Evolutionary conservation across 495 filamentous ascomycete species (phyloP).

Genomic region (Apiosordaria backusii): DNA sequence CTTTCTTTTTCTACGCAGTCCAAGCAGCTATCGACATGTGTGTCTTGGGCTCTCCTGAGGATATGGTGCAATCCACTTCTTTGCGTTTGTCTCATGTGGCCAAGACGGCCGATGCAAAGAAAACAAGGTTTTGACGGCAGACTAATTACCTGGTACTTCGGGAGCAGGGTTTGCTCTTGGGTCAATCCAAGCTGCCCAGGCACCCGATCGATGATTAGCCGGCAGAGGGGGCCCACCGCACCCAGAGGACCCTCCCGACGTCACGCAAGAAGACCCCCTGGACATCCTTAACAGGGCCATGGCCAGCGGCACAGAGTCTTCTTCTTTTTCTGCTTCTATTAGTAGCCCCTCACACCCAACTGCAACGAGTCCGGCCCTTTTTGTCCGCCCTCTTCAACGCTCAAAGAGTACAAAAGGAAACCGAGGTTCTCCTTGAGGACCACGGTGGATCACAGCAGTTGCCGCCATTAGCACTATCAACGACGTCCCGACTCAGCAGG

Average conservation of each 20-base stretch:
- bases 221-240: not conserved
- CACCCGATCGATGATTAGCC: slow-evolving; percentile 4
- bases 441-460: slow-evolving; percentile 2
- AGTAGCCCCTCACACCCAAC: slow-evolving; percentile 17
- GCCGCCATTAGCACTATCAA: not conserved
- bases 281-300: not conserved
- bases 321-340: slow-evolving; percentile 11
- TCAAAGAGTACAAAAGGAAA: slow-evolving; percentile 11
- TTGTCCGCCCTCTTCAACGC: slow-evolving; percentile 16
- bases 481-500: not conserved
- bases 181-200: not conserved
- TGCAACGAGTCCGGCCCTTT: slow-evolving; percentile 10
- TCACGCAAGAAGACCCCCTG: not conserved
- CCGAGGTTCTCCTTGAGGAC: not conserved
- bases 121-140: slow-evolving; percentile 12
- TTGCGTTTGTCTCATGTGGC: not conserved
- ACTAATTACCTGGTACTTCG: too few relatives aligned
- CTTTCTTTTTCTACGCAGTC: not conserved
- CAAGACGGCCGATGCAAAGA: slow-evolving; percentile 4
- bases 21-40: not conserved
- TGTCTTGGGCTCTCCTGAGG: not conserved
- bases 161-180: slow-evolving; percentile 1
- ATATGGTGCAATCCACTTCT: not conserved
- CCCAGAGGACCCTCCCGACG: not conserved
- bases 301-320: slow-evolving; percentile 12